Percentiles rank a stretch among this genome's conserved stretches.
Evolutionary conservation across 495 filamentous ascomycete genomes (phyloP).

Genomic region (Pyrenula aspistea): DNA sequence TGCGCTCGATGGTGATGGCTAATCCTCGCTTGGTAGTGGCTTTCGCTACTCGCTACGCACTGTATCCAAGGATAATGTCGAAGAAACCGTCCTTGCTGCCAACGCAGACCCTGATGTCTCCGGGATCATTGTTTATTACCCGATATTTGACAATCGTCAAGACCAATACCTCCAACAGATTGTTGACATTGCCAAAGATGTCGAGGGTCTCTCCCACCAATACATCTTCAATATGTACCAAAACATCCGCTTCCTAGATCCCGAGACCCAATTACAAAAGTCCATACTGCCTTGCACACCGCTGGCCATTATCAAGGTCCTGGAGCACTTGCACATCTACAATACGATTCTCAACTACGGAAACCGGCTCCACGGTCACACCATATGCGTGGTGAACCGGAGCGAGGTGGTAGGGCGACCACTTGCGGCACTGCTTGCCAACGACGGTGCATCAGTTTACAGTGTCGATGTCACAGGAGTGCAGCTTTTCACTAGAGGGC

Average conservation of each 20-base stretch:
- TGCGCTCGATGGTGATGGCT: neutral
- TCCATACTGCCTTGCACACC: conserved; percentile 92
- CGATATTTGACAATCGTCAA: conserved; percentile 79
- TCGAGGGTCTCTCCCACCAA: conserved; percentile 85
- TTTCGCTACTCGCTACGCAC: conserved; percentile 76
- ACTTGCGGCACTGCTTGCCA: conserved; percentile 86
- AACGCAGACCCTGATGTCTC: conserved; percentile 69
- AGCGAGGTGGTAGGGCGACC: conserved; percentile 91
- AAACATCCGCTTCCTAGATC: conserved; percentile 88
- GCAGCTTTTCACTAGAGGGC: conserved; percentile 83
- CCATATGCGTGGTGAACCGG: conserved; percentile 89
- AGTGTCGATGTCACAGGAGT: conserved; percentile 84
- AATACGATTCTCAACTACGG: conserved; percentile 92
- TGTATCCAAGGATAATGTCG: conserved; percentile 74
- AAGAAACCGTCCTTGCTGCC: conserved; percentile 71
- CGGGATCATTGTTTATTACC: conserved; percentile 97
- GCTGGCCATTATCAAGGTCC: conserved; percentile 87
- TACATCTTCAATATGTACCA: conserved; percentile 99
- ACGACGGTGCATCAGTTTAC: conserved; percentile 92
- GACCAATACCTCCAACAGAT: conserved; percentile 94
- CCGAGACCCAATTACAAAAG: conserved; percentile 62
- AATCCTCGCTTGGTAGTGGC: conserved; percentile 43
- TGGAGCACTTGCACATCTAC: conserved; percentile 91
- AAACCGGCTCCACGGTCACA: conserved; percentile 81
- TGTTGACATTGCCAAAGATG: conserved; percentile 81